phyloP scores from a whole-genome alignment of 1,284 basidiomycete genomes.

The Trichosporon coremiiforme region DNA sequence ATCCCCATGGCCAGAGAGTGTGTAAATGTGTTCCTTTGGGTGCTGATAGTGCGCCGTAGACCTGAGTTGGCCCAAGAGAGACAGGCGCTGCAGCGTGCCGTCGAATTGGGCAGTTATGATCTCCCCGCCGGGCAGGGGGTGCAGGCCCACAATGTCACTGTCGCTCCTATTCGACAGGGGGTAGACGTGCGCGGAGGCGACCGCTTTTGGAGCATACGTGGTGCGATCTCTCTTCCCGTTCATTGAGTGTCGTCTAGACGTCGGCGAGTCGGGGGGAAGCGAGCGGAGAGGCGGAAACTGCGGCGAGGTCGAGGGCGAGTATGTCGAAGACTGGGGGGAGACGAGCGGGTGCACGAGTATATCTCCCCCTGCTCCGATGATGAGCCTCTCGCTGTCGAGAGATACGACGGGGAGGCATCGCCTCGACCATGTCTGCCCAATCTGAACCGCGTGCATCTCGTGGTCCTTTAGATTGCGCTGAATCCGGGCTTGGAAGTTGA shows the following conservation, averaged over 20 bases:
- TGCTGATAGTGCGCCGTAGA: conserved; percentile 30
- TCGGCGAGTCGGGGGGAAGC: neutral
- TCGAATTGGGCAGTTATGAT: conserved; percentile 46
- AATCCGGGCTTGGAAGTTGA: conserved; percentile 38
- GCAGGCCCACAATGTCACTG: conserved; percentile 46
- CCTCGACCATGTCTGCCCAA: conserved; percentile 44
- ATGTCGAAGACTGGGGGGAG: neutral
- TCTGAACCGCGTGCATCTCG: conserved; percentile 44
- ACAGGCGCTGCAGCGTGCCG: conserved; percentile 44
- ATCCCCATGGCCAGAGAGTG: conserved; percentile 23
- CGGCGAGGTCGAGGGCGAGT: neutral
- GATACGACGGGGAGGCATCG: conserved; percentile 44
- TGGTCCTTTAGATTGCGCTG: conserved; percentile 30
- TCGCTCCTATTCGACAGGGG: conserved; percentile 35
- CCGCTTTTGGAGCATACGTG: conserved; percentile 1
- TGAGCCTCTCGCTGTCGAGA: conserved; percentile 33
- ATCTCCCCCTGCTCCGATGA: conserved; percentile 43
- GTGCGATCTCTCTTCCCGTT: neutral
- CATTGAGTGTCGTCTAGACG: neutral
- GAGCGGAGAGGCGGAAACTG: neutral
- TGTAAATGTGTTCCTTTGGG: conserved; percentile 28
- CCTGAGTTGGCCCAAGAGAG: conserved; percentile 10
- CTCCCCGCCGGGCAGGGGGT: conserved; percentile 29
- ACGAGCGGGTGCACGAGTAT: conserved; percentile 44
- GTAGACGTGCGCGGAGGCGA: conserved; percentile 30